These are phyloP conservation scores for Coniosporium apollinis DNA, from an alignment of 495 filamentous ascomycete genomes.

Conservation along the genomic window DNA sequence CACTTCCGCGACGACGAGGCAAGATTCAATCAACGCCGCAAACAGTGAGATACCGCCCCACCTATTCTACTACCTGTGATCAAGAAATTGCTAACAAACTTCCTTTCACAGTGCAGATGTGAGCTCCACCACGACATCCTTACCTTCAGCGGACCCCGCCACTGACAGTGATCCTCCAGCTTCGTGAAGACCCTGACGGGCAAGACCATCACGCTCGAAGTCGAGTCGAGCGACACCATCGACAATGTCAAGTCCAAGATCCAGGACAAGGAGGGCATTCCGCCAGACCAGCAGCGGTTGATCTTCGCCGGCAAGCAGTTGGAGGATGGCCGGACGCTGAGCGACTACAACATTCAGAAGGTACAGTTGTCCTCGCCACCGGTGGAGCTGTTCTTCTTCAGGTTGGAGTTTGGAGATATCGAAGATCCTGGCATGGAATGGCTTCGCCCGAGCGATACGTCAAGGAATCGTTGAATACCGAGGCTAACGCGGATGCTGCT, in stretches of 20 bases:
- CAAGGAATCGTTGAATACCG: conserved; percentile 1
- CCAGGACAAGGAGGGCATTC: conserved; percentile 99
- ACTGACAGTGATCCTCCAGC: conserved; percentile 9
- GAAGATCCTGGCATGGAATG: neutral
- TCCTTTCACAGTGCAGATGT: conserved; percentile 57
- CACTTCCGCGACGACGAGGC: conserved; percentile 8
- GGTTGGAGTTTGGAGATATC: neutral
- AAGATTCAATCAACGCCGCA: neutral
- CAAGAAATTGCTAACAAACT: conserved; percentile 17
- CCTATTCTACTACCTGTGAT: no score
- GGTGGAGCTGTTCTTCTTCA: no score
- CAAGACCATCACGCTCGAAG: conserved; percentile 99
- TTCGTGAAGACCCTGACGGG: conserved; percentile 34
- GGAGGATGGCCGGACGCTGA: conserved; percentile 95
- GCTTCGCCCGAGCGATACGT: neutral
- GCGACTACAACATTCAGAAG: conserved; percentile 99
- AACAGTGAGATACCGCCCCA: no score
- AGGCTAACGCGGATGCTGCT: conserved; percentile 15
- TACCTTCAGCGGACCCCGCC: neutral
- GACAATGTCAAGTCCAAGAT: conserved; percentile 39
- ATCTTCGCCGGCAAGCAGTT: conserved; percentile 99
- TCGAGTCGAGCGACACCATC: conserved; percentile 97
- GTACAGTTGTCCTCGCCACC: conserved; percentile 31
- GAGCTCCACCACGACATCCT: conserved; percentile 23
- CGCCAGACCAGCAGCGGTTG: conserved; percentile 95